phyloP scores from a whole-genome alignment of 352 stramenopile genomes.

The Thraustochytrium sp. region DNA sequence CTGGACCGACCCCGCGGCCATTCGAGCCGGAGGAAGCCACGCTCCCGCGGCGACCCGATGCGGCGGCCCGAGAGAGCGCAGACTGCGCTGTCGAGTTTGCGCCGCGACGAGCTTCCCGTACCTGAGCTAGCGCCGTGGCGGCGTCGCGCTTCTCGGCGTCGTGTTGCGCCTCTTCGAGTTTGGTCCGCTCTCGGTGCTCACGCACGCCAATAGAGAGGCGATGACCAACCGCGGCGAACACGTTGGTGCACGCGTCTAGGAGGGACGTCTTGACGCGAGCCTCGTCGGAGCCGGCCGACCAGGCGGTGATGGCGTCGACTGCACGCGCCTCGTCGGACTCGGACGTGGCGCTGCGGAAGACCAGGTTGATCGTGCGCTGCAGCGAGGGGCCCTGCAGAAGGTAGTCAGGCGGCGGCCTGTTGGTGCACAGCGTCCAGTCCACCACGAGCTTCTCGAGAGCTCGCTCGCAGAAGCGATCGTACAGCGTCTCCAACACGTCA shows the following conservation, averaged over 20 bases:
- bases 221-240: not conserved
- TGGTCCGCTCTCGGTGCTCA: not conserved
- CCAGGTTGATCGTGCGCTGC: slow-evolving; percentile 26
- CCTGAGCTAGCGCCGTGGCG: not conserved
- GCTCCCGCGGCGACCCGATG: not conserved
- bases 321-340: not conserved
- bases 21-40: not conserved
- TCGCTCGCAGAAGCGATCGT: not conserved
- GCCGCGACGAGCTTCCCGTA: not conserved
- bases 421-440: slow-evolving; percentile 7
- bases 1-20: no score
- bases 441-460: slow-evolving; percentile 27
- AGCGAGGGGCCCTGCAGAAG: not conserved
- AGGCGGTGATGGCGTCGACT: not conserved
- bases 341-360: not conserved
- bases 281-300: not conserved
- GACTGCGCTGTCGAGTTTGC: no score
- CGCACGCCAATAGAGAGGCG: not conserved
- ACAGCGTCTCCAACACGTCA: not conserved
- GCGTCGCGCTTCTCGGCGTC: slow-evolving; percentile 2
- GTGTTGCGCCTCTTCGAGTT: not conserved
- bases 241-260: not conserved
- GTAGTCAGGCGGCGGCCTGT: not conserved
- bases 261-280: not conserved
- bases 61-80: no score